Evolutionary conservation across 495 filamentous ascomycete species (phyloP), one percentile per base, ranked within the genome.

Genomic region (Neurospora africana): DNA sequence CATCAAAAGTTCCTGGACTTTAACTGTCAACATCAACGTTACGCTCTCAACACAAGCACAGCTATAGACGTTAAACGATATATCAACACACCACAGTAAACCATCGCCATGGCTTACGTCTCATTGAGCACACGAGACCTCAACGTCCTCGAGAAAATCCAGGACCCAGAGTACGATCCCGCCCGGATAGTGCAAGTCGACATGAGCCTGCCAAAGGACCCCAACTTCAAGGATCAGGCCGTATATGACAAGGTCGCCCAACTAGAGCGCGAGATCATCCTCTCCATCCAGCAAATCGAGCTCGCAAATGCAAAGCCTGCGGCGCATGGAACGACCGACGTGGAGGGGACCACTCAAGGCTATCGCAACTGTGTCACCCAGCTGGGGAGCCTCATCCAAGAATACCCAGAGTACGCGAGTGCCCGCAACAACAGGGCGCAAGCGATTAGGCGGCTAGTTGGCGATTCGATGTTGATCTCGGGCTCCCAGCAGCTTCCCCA

Each of bases 381-480:
- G 9, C 82, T 95, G 5, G 82, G 83, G 23, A 71, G 79, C 10
- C 80, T 96, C 2, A 85, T 93, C 40, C 73, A 74, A 4, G 75
- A 86, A 21, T 76, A 90, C 68, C 92, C 91, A 2, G 81, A 80
- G 8, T 96, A 95, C 75, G 91, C 93, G 2, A 89, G 89, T 65
- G 91, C 88, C 0, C 87, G 89, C 73, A 91, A 91, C 73, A 97
- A 97, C 78, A 86, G 91, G 58, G 93, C 92, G 5, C 93, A 95
- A 74, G 86, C 89, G 17, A 74, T 88, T 0, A 85, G 93, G 7
- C 81, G 91, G 71, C 79, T 85, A 44, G 85, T 85, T 39, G 87
- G 87, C n/a, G 85, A 87, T 72, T 72, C 76, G 2, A 80, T 87
- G 72, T 74, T 86, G 38, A 65, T 87, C 67, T 71, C 74, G 33